These are phyloP conservation scores for Penicillium sclerotiorum DNA, from an alignment of 2,329 filamentous ascomycete species.

Conservation along the genomic window DNA sequence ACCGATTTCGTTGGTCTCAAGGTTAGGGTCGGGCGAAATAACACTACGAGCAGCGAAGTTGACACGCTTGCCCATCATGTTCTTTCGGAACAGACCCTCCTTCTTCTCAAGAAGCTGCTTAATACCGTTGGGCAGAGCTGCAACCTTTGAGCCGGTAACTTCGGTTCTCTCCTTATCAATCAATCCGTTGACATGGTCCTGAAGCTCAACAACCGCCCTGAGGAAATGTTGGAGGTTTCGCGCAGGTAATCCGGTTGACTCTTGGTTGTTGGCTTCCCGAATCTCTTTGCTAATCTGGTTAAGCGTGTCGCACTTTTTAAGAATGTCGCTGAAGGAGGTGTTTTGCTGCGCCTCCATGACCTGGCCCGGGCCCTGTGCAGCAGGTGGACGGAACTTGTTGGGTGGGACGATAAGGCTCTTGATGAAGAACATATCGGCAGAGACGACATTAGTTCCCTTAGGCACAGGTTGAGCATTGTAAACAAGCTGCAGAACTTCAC, in stretches of 20 bases:
- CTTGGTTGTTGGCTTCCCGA: constrained; percentile 51
- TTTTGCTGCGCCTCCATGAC: constrained; percentile 91
- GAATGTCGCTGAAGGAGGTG: constrained; percentile 79
- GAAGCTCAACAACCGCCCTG: constrained; percentile 78
- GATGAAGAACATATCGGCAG: constrained; percentile 92
- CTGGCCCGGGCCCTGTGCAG: constrained; percentile 75
- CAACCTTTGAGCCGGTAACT: constrained; percentile 73
- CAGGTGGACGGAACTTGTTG: constrained; percentile 87
- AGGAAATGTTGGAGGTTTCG: constrained; percentile 76
- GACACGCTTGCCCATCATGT: constrained; percentile 99
- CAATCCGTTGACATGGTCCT: constrained; percentile 88
- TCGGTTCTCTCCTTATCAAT: constrained; percentile 89
- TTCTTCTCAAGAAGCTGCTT: constrained; percentile 99
- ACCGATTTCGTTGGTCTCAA: constrained; percentile 98
- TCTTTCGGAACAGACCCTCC: constrained; percentile 95
- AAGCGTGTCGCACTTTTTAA: constrained; percentile 73
- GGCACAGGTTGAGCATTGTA: constrained; percentile 74
- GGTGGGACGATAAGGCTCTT: constrained; percentile 84
- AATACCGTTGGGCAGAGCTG: constrained; percentile 85
- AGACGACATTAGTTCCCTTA: constrained; percentile 61
- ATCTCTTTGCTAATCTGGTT: constrained; percentile 74
- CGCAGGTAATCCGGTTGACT: constrained; percentile 49
- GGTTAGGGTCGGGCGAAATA: constrained; percentile 97
- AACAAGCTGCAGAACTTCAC: constrained; percentile 79
- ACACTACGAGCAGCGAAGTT: constrained; percentile 97